These are phyloP conservation scores for Solanum chilense DNA, from an alignment of 257 asterid species.

Conservation along the genomic window DNA sequence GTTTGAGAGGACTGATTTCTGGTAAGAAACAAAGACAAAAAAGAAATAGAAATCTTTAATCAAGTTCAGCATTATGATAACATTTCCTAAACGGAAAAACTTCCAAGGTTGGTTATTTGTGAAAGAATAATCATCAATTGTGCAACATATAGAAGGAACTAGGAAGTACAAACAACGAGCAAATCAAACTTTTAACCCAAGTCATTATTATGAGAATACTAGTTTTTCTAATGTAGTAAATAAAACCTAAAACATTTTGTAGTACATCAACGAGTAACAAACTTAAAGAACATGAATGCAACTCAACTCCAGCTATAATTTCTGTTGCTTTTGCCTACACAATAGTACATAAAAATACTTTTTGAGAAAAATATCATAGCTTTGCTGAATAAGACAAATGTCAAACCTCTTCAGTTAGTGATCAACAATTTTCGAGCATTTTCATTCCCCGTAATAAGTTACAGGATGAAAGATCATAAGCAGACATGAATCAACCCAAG, in stretches of 20 bases:
- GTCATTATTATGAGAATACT: not conserved
- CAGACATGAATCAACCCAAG: not conserved
- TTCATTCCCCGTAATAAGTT: not conserved
- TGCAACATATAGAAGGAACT: not conserved
- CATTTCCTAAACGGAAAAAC: not conserved
- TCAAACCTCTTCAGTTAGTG: not conserved
- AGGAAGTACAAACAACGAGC: not conserved
- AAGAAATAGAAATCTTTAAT: not conserved
- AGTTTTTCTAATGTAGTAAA: not conserved
- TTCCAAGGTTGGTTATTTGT: not conserved
- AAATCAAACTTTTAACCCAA: not conserved
- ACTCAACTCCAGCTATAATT: not conserved
- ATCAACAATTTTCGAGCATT: not conserved
- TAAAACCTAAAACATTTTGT: not conserved
- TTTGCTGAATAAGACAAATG: not conserved
- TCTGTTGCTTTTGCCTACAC: not conserved
- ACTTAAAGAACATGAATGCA: not conserved
- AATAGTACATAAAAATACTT: not conserved
- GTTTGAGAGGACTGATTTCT: slow-evolving; percentile 59
- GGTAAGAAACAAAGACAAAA: not conserved
- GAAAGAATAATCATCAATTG: not conserved
- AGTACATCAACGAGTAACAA: not conserved
- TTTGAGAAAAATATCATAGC: not conserved
- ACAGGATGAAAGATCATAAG: not conserved
- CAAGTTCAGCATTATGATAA: not conserved